Evolutionary conservation across 139 green algal species (phyloP).

Genomic region (Mesostigma viride): DNA sequence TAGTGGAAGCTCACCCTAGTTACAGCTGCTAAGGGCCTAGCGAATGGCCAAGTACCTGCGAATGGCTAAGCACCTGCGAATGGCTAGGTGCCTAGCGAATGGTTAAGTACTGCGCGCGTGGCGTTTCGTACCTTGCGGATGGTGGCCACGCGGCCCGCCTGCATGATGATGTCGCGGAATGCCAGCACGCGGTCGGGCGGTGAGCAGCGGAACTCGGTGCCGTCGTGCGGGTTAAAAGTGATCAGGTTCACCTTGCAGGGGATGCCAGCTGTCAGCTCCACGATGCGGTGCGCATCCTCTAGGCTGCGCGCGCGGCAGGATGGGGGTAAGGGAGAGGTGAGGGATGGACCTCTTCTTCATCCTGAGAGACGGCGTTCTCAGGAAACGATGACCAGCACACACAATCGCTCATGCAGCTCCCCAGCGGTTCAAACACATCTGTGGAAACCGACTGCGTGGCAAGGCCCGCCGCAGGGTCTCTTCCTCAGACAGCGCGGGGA

Average conservation of each 20-base stretch:
- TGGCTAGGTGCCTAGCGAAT: not conserved
- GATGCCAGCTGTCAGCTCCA: constrained; percentile 40
- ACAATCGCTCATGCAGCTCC: no score
- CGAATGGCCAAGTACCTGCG: not conserved
- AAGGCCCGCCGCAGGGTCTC: no score
- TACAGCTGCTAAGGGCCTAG: not conserved
- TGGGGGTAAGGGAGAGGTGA: no score
- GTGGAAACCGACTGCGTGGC: no score
- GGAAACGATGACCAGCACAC: no score
- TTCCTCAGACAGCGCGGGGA: no score
- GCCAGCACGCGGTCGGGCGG: not conserved
- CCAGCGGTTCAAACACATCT: no score
- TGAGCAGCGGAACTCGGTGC: constrained; percentile 12
- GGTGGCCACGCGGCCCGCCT: not conserved
- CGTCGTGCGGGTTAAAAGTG: constrained; percentile 23
- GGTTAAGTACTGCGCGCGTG: not conserved
- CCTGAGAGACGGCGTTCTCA: no score
- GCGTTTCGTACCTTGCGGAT: not conserved
- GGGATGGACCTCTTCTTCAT: no score
- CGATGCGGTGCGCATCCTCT: constrained; percentile 56
- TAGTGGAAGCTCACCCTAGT: no score
- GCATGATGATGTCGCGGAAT: constrained; percentile 1
- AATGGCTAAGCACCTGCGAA: not conserved
- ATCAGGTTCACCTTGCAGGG: constrained; percentile 51
- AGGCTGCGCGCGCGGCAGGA: not conserved